phyloP scores from a whole-genome alignment of 768 basidiomycete genomes.

The Tubosaeta brunneosetosa region DNA sequence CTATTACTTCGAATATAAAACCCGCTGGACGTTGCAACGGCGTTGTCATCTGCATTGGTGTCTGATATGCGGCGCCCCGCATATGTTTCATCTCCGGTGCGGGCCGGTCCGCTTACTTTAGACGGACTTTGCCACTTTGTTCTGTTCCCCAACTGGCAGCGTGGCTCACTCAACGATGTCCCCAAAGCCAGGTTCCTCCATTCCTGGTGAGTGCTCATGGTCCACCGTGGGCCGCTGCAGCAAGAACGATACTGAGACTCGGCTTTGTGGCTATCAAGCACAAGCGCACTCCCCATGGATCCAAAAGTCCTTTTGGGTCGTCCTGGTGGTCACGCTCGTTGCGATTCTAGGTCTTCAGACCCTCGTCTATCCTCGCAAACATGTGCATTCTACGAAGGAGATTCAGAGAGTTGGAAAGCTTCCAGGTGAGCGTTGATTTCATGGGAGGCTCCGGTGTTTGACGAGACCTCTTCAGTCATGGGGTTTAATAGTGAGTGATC shows the following conservation, averaged over 20 bases:
- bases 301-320: constrained; percentile 6
- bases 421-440: constrained; percentile 27
- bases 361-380: constrained; percentile 10
- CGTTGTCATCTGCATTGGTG: no score
- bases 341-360: constrained; percentile 15
- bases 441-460: background rate
- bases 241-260: background rate
- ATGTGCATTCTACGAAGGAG: background rate
- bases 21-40: no score
- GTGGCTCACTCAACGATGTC: background rate
- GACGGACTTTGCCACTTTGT: background rate
- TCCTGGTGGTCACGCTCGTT: constrained; percentile 17
- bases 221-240: background rate
- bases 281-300: background rate
- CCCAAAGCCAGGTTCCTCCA: background rate
- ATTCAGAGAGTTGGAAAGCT: constrained; percentile 31
- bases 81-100: no score
- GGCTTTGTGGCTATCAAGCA: background rate
- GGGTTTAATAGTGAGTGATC: constrained; percentile 56
- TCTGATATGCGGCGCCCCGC: no score
- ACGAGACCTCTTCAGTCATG: constrained; percentile 38
- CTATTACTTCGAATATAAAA: no score
- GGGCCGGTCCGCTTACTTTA: background rate
- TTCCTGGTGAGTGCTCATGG: background rate
- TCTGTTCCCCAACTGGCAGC: background rate